These are phyloP conservation scores for Hypoxylon sp. DNA, from an alignment of 2,329 filamentous ascomycete genomes.

Conservation along the genomic window DNA sequence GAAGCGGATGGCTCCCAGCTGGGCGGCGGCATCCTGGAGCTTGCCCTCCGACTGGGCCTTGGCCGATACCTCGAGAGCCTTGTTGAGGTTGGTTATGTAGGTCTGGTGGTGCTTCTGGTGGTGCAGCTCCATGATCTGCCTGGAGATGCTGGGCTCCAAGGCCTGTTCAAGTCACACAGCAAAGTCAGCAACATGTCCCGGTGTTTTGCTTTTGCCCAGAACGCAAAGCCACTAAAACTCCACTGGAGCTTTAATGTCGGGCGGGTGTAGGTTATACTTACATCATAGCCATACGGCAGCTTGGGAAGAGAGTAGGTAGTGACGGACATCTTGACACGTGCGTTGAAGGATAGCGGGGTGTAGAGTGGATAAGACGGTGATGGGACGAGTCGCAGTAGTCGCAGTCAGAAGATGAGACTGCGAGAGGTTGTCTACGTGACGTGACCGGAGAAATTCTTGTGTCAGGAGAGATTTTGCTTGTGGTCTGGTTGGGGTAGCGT, in stretches of 20 bases:
- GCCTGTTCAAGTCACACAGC: constrained; percentile 58
- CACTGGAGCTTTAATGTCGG: background rate
- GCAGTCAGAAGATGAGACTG: background rate
- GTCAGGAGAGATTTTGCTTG: background rate
- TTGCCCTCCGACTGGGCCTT: constrained; percentile 66
- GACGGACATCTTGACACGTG: constrained; percentile 48
- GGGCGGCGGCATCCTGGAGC: constrained; percentile 69
- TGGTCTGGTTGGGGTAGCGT: background rate
- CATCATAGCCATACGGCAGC: constrained; percentile 77
- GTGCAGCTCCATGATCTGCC: constrained; percentile 84
- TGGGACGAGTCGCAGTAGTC: constrained; percentile 1
- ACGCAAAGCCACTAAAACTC: background rate
- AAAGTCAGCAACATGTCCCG: constrained; percentile 22
- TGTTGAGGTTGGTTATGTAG: constrained; percentile 82
- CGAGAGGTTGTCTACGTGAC: background rate
- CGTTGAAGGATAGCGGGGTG: constrained; percentile 5
- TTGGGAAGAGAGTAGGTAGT: constrained; percentile 71
- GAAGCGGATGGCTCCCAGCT: constrained; percentile 81
- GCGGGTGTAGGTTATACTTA: too few species aligned
- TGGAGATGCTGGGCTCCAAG: constrained; percentile 78
- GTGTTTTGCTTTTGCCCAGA: constrained; percentile 3
- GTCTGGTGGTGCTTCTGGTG: constrained; percentile 83
- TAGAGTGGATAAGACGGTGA: background rate
- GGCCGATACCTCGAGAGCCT: constrained; percentile 69
- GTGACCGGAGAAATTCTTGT: constrained; percentile 1